phyloP scores from a whole-genome alignment of 2,329 filamentous ascomycete genomes.

The Fusarium graminum region DNA sequence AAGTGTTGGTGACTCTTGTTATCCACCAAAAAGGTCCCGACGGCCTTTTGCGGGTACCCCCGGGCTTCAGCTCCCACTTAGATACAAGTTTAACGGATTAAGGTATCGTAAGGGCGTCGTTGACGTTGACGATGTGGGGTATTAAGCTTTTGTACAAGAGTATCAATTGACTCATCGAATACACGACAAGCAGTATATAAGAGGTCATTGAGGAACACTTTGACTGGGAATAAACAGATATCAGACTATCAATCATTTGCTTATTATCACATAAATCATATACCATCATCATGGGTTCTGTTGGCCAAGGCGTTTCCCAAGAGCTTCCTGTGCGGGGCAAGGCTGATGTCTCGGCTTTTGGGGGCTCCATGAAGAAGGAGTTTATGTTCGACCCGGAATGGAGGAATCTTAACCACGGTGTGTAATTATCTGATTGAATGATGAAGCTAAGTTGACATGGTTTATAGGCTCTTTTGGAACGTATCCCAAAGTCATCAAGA shows the following conservation, averaged over 20 bases:
- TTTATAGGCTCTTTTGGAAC: conserved; percentile 81
- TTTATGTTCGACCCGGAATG: conserved; percentile 79
- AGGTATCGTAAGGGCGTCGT: conserved; percentile 39
- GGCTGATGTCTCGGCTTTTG: conserved; percentile 47
- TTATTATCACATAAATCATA: not conserved
- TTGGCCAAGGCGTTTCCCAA: conserved; percentile 28
- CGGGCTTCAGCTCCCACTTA: conserved; percentile 11
- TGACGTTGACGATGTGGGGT: conserved; percentile 45
- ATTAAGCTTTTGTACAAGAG: conserved; percentile 5
- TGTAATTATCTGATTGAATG: conserved; percentile 9
- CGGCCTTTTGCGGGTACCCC: conserved; percentile 34
- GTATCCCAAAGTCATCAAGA: conserved; percentile 73
- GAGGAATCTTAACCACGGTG: conserved; percentile 84
- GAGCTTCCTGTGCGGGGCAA: conserved; percentile 47
- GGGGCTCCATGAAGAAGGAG: conserved; percentile 65
- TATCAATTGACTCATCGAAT: conserved; percentile 37
- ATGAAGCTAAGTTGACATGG: conserved; percentile 1
- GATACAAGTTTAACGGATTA: conserved; percentile 2
- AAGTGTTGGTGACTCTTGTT: conserved; percentile 16
- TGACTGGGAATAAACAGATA: not conserved
- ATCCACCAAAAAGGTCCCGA: not conserved
- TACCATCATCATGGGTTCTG: conserved; percentile 42
- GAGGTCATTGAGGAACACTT: not conserved
- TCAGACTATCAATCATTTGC: not conserved
- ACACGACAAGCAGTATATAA: conserved; percentile 20